Conservation (phyloP, 495 filamentous ascomycete genomes). For the Neurospora sublineolata region DNA sequence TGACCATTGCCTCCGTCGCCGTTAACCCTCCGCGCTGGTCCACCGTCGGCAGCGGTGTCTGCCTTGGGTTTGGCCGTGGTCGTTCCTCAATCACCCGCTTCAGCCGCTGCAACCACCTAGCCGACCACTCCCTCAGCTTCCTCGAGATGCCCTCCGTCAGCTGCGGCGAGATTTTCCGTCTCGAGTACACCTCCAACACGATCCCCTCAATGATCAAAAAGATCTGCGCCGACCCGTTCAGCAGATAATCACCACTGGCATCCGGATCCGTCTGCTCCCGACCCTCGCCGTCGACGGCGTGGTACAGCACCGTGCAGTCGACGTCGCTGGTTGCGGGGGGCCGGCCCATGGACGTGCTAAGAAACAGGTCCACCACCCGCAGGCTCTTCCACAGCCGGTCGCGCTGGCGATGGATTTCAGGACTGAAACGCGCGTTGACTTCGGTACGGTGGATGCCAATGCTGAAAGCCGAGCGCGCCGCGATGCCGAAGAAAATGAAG, state of each 20-base stretch:
- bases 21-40: not conserved
- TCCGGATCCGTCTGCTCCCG: slow-evolving; percentile 16
- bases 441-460: slow-evolving; percentile 52
- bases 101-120: slow-evolving; percentile 25
- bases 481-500: slow-evolving; percentile 48
- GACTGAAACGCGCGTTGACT: slow-evolving; percentile 46
- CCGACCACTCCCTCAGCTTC: slow-evolving; percentile 35
- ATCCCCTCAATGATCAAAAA: slow-evolving; percentile 30
- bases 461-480: slow-evolving; percentile 46
- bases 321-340: slow-evolving; percentile 49
- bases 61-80: not conserved
- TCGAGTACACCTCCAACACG: slow-evolving; percentile 32
- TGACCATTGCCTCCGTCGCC: slow-evolving; percentile 3
- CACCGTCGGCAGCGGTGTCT: not conserved
- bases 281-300: slow-evolving; percentile 15
- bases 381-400: slow-evolving; percentile 53
- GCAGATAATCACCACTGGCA: slow-evolving; percentile 1
- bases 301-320: slow-evolving; percentile 40
- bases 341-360: slow-evolving; percentile 48
- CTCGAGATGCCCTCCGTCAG: slow-evolving; percentile 35
- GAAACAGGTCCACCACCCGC: slow-evolving; percentile 48
- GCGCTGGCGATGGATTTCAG: slow-evolving; percentile 33
- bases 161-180: slow-evolving; percentile 34
- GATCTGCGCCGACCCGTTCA: slow-evolving; percentile 35
- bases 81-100: slow-evolving; percentile 17